phyloP scores from a whole-genome alignment of 306 rosid genomes.

The Prunus fruticosa region DNA sequence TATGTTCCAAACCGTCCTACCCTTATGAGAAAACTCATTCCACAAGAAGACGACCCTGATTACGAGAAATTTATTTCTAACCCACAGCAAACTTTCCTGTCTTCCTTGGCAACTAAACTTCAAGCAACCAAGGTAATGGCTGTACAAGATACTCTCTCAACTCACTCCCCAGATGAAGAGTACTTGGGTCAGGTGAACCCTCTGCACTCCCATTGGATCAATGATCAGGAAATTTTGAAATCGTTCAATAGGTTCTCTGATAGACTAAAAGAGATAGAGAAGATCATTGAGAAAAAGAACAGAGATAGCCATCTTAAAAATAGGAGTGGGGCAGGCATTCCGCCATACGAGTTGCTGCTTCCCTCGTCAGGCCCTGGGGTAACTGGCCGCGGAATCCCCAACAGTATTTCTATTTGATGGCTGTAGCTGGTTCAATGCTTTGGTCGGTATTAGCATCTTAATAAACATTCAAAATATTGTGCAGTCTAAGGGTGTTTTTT shows the following conservation, averaged over 20 bases:
- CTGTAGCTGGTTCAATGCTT: not conserved
- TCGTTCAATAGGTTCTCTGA: constrained; percentile 52
- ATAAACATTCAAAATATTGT: not conserved
- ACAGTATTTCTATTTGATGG: constrained; percentile 74
- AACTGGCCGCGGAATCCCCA: constrained; percentile 91
- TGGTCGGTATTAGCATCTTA: not conserved
- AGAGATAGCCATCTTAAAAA: constrained; percentile 53
- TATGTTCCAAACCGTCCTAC: constrained; percentile 95
- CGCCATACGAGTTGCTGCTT: constrained; percentile 81
- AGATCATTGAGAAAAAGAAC: constrained; percentile 66
- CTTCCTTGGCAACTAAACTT: constrained; percentile 89
- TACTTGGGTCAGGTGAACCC: constrained; percentile 76
- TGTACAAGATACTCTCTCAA: constrained; percentile 85
- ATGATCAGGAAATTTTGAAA: constrained; percentile 47
- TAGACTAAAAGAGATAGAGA: constrained; percentile 71
- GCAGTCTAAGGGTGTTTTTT: not conserved
- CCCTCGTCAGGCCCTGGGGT: constrained; percentile 89
- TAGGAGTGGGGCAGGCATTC: constrained; percentile 89
- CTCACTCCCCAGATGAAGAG: constrained; percentile 96
- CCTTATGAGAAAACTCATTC: constrained; percentile 77
- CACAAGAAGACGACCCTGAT: constrained; percentile 58
- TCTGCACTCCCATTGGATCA: constrained; percentile 64
- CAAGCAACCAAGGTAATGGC: constrained; percentile 99
- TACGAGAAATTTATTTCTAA: constrained; percentile 61
- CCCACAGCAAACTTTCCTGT: constrained; percentile 68